These are phyloP conservation scores for Lichtheimia ornata DNA, from an alignment of 371 early-diverging fungal genomes.

Conservation along the genomic window DNA sequence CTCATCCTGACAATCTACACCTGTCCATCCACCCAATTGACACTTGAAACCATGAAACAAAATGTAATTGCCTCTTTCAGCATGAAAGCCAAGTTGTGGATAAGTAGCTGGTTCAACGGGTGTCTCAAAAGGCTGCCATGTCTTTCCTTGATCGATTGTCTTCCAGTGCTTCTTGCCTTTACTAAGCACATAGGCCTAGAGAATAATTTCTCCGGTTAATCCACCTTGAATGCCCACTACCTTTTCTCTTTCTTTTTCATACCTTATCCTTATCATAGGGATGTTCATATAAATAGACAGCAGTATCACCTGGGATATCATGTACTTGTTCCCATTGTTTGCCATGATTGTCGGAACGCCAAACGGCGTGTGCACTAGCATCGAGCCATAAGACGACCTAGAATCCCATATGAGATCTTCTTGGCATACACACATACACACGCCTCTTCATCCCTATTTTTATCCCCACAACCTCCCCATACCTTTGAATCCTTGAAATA, in stretches of 20 bases:
- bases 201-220: background rate
- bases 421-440: background rate
- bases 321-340: constrained; percentile 57
- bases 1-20: constrained; percentile 52
- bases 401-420: background rate
- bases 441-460: too few species aligned
- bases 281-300: constrained; percentile 56
- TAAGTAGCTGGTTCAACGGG: constrained; percentile 43
- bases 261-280: constrained; percentile 60
- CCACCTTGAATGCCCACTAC: background rate
- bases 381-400: constrained; percentile 68
- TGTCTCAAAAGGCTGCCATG: constrained; percentile 68
- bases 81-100: constrained; percentile 64
- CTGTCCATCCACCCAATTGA: constrained; percentile 45
- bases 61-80: constrained; percentile 58
- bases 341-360: constrained; percentile 71
- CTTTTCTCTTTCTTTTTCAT: constrained; percentile 10
- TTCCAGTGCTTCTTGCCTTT: constrained; percentile 61
- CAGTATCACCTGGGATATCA: constrained; percentile 39
- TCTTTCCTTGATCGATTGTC: constrained; percentile 63
- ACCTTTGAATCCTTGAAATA: constrained; percentile 75
- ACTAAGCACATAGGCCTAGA: constrained; percentile 67
- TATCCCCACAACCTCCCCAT: constrained; percentile 10
- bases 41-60: constrained; percentile 59
- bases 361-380: constrained; percentile 44